phyloP scores from a whole-genome alignment of 1,284 basidiomycete species.

The Caloboletus inedulis region DNA sequence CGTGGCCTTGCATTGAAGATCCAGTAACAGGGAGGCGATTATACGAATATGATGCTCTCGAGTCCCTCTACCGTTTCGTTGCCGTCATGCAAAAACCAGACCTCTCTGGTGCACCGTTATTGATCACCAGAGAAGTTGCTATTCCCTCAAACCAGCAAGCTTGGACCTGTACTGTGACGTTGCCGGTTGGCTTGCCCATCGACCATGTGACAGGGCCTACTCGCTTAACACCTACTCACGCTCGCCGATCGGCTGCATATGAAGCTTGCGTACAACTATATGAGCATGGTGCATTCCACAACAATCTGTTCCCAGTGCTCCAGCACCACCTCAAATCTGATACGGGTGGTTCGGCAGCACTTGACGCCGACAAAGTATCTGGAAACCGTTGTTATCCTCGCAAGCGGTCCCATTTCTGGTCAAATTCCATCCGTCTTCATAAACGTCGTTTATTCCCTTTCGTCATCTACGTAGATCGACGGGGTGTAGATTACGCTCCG shows the following conservation, averaged over 20 bases:
- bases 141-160: constrained; percentile 9
- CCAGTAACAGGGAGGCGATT: constrained; percentile 57
- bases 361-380: constrained; percentile 30
- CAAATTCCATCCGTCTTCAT: constrained; percentile 36
- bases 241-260: constrained; percentile 57
- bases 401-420: constrained; percentile 64
- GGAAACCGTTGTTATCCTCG: constrained; percentile 54
- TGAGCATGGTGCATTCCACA: constrained; percentile 48
- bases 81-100: constrained; percentile 22
- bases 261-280: constrained; percentile 52
- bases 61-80: constrained; percentile 52
- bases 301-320: constrained; percentile 45
- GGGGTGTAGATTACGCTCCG: constrained; percentile 44
- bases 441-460: constrained; percentile 50
- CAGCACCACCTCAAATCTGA: constrained; percentile 10
- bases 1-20: constrained; percentile 38
- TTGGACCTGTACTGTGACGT: constrained; percentile 49
- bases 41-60: constrained; percentile 50
- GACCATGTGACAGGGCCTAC: constrained; percentile 43
- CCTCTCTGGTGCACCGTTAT: constrained; percentile 35
- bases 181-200: constrained; percentile 44
- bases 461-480: constrained; percentile 43
- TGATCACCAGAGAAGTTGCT: constrained; percentile 33
- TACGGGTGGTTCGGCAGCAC: constrained; percentile 10
- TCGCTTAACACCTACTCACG: constrained; percentile 46